Base-by-base conservation (phyloP, 192 early-diverging fungal genomes). In the Entophlyctis luteolus region DNA sequence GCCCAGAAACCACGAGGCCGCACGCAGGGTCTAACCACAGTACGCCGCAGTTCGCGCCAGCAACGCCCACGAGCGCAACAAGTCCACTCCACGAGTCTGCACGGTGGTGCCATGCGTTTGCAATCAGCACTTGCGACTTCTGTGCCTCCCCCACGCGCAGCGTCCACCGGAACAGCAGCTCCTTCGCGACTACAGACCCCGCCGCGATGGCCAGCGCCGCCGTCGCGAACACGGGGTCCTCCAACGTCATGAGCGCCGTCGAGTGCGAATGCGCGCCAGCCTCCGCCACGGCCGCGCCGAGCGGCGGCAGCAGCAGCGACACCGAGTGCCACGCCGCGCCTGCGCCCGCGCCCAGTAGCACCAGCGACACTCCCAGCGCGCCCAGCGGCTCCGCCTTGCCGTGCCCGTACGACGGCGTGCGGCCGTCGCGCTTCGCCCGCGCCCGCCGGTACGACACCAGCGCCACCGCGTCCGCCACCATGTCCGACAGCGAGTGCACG, bases 71-170 rank as follows among this genome's bases (percentile, higher is more conserved):
- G 1, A 91, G 72, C 0, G 89, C 88, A 25, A 93, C 87, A 27
- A 89, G 38, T 45, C 87, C 88, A 20, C 86, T 86, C 73, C 79
- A 73, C 3, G 88, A 87, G 72, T 93, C 91, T 45, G 84, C 83
- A 31, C 91, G 88, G 63, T 93, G 91, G 55, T 93, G 91, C 88
- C 88, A 93, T 52, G 91, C 91, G 73, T 93, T 93, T 18, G 91
- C 91, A 4, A 90, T 68, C 28, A 93, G 74, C 0, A 93, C 90
- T 45, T 87, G 78, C 23, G 85, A 87, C 32, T 86, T 79, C 57
- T 83, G 81, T 25, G 78, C 73, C 31, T 59, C 54, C 20, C 83
- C 91, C 4, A 91, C 85, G 52, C 79, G 78, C 72, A 88, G 81
- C 20, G 87, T 93, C 45, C 80, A 78, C 56, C 79, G 81, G 72